phyloP scores from a whole-genome alignment of 129 eudicot species.

The Arctium lappa region DNA sequence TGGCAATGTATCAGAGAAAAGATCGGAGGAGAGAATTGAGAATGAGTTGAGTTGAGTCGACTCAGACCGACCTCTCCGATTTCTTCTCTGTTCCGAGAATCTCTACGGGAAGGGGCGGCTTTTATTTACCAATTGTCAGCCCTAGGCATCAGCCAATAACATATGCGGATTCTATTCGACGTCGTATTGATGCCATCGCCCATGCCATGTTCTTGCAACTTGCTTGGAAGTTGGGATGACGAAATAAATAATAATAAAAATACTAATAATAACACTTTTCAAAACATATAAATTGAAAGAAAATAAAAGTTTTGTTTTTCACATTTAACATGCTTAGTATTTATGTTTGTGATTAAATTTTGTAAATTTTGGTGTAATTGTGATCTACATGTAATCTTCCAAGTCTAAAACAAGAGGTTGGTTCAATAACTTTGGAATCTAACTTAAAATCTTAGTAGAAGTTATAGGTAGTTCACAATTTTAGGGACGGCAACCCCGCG shows the following conservation, averaged over 20 bases:
- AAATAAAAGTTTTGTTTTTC: neutral
- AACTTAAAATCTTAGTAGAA: too few species aligned
- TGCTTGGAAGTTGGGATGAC: neutral
- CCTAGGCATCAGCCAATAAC: constrained; percentile 17
- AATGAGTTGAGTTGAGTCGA: constrained; percentile 4
- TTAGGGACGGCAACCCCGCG: too few species aligned
- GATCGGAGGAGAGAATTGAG: constrained; percentile 25
- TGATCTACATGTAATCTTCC: too few species aligned
- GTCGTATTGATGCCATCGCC: neutral
- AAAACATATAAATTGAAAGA: neutral
- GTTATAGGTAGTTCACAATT: too few species aligned
- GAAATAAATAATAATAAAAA: neutral
- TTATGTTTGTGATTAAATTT: neutral
- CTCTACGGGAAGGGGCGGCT: neutral
- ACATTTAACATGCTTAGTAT: neutral
- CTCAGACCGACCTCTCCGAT: constrained; percentile 26
- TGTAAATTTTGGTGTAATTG: too few species aligned
- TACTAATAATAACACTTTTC: neutral
- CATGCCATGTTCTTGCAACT: constrained; percentile 8
- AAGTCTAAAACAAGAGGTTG: too few species aligned
- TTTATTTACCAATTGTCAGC: constrained; percentile 3
- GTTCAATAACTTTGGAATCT: too few species aligned
- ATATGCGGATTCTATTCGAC: neutral
- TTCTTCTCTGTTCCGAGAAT: constrained; percentile 22
- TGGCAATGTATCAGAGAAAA: neutral